phyloP scores from a whole-genome alignment of 2,329 filamentous ascomycete genomes.

The Hypomyces perniciosus region DNA sequence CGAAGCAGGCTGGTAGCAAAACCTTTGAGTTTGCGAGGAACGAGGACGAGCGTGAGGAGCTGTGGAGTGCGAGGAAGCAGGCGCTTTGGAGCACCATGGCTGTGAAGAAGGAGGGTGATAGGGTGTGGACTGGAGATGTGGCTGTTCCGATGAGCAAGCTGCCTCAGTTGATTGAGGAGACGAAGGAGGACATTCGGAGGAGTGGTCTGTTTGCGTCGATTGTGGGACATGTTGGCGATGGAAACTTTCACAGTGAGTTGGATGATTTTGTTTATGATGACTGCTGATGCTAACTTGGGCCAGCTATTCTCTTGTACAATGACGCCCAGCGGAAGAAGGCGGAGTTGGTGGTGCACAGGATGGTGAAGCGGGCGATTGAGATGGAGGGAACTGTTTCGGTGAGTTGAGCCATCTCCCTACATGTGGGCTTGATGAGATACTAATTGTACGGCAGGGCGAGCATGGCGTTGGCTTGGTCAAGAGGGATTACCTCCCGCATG shows the following conservation, averaged over 20 bases:
- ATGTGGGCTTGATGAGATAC: background rate
- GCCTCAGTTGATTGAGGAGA: slow-evolving; percentile 71
- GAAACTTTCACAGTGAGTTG: slow-evolving; percentile 63
- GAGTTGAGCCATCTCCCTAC: slow-evolving; percentile 17
- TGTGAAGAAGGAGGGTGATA: slow-evolving; percentile 57
- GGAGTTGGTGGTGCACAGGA: slow-evolving; percentile 68
- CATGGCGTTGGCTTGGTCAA: slow-evolving; percentile 82
- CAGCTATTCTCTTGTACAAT: slow-evolving; percentile 53
- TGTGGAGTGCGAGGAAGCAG: slow-evolving; percentile 81
- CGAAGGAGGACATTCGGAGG: slow-evolving; percentile 41
- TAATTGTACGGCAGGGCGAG: slow-evolving; percentile 51
- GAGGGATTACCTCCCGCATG: slow-evolving; percentile 73
- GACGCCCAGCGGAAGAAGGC: slow-evolving; percentile 61
- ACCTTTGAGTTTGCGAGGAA: slow-evolving; percentile 72
- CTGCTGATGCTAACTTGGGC: background rate
- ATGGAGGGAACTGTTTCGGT: slow-evolving; percentile 78
- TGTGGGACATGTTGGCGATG: slow-evolving; percentile 69
- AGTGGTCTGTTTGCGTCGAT: slow-evolving; percentile 44
- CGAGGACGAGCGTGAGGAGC: slow-evolving; percentile 63
- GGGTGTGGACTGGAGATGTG: slow-evolving; percentile 81
- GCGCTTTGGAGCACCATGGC: slow-evolving; percentile 77
- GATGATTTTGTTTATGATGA: background rate
- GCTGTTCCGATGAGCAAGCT: slow-evolving; percentile 73
- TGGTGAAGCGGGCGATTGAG: slow-evolving; percentile 81
- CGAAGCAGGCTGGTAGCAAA: slow-evolving; percentile 54